These are phyloP conservation scores for Colletotrichum zoysiae DNA, from an alignment of 2,329 filamentous ascomycete genomes.

Conservation along the genomic window DNA sequence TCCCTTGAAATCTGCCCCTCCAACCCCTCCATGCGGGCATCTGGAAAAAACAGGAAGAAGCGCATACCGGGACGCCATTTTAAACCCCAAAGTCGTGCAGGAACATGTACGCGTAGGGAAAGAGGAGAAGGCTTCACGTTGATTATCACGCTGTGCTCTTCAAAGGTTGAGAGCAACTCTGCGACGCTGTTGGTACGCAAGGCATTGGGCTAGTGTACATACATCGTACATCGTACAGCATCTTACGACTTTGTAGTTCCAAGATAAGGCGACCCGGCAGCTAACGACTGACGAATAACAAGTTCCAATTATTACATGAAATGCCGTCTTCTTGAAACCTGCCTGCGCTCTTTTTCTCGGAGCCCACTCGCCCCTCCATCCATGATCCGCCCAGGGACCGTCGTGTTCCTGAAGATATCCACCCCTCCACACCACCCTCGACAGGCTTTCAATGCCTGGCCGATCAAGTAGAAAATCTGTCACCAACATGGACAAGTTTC, in stretches of 20 bases:
- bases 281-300: too few relatives aligned
- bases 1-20: slow-evolving; percentile 17
- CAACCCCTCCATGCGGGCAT: slow-evolving; percentile 7
- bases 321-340: slow-evolving; percentile 36
- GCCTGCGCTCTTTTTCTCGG: slow-evolving; percentile 39
- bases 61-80: neutral
- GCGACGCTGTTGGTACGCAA: neutral
- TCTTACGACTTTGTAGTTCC: neutral
- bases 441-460: slow-evolving; percentile 25
- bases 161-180: neutral
- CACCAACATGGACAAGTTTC: slow-evolving; percentile 7
- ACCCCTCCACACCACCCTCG: slow-evolving; percentile 36
- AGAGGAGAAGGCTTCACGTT: neutral
- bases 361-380: slow-evolving; percentile 38
- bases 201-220: neutral
- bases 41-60: slow-evolving; percentile 3
- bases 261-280: slow-evolving; percentile 2
- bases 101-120: too few relatives aligned
- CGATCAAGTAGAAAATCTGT: slow-evolving; percentile 39
- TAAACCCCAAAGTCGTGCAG: neutral
- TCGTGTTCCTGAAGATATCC: slow-evolving; percentile 32
- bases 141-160: neutral
- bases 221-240: neutral
- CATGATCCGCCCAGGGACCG: slow-evolving; percentile 25
- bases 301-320: neutral